These are phyloP conservation scores for Neofusicoccum parvum DNA, from an alignment of 2,329 filamentous ascomycete genomes.

Conservation along the genomic window DNA sequence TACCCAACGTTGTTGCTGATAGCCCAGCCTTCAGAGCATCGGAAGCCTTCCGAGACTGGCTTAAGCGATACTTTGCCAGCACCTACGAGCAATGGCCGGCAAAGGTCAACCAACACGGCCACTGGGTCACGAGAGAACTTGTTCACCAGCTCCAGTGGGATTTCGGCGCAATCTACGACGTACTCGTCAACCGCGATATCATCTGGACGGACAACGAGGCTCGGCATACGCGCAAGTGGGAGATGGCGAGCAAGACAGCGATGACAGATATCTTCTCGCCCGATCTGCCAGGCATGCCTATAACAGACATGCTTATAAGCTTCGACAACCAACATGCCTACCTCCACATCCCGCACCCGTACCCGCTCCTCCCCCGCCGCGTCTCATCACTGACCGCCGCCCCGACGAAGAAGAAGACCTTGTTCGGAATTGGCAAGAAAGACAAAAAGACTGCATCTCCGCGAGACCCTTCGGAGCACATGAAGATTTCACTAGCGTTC, in stretches of 20 bases:
- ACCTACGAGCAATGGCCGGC: constrained; percentile 67
- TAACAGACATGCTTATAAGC: constrained; percentile 66
- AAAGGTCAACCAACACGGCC: constrained; percentile 30
- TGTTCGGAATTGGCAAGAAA: constrained; percentile 39
- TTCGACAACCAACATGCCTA: constrained; percentile 66
- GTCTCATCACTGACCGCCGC: constrained; percentile 29
- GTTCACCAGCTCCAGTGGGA: constrained; percentile 63
- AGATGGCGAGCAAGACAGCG: constrained; percentile 50
- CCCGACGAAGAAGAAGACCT: constrained; percentile 36
- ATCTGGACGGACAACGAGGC: constrained; percentile 66
- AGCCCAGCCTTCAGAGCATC: constrained; percentile 57
- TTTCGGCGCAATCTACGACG: constrained; percentile 71
- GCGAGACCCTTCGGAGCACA: constrained; percentile 41
- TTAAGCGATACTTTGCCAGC: constrained; percentile 59
- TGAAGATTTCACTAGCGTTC: constrained; percentile 43
- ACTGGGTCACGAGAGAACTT: constrained; percentile 64
- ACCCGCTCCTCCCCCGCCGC: constrained; percentile 60
- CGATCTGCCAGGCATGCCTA: constrained; percentile 56
- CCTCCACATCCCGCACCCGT: constrained; percentile 58
- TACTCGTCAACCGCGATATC: constrained; percentile 68
- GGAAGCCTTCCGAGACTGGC: constrained; percentile 62
- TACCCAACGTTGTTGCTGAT: constrained; percentile 33
- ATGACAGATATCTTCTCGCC: constrained; percentile 41
- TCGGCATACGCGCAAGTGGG: constrained; percentile 64
- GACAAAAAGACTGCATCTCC: constrained; percentile 34